Evolutionary conservation across 2,329 filamentous ascomycete genomes (phyloP).

Genomic region (Apiospora aurea): DNA sequence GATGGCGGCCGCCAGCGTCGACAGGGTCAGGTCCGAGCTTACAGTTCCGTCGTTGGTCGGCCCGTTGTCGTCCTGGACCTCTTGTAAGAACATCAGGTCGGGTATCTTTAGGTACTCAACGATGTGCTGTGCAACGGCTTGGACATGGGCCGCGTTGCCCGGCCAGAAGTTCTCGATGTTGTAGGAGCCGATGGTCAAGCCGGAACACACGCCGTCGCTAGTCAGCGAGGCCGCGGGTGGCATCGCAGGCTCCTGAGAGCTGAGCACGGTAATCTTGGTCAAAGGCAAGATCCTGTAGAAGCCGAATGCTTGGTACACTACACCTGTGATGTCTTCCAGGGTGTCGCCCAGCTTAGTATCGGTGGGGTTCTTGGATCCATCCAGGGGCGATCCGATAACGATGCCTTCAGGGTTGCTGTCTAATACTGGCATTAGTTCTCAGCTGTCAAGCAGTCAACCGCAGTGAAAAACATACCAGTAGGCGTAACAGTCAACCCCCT

Average conservation of each 20-base stretch:
- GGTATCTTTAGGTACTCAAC: slow-evolving; percentile 68
- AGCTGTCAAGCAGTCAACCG: neutral
- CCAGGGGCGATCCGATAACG: slow-evolving; percentile 68
- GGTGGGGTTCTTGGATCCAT: slow-evolving; percentile 66
- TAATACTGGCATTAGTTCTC: slow-evolving; percentile 28
- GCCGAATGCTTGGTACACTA: slow-evolving; percentile 70
- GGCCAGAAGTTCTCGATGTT: slow-evolving; percentile 74
- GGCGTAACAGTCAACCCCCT: slow-evolving; percentile 70
- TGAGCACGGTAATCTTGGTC: slow-evolving; percentile 59
- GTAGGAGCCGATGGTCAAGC: slow-evolving; percentile 70
- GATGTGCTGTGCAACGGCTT: slow-evolving; percentile 69
- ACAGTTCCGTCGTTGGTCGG: slow-evolving; percentile 64
- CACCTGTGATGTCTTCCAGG: slow-evolving; percentile 71
- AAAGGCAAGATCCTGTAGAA: slow-evolving; percentile 74
- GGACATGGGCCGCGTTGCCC: slow-evolving; percentile 57
- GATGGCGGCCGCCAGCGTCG: slow-evolving; percentile 62
- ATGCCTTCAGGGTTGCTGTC: slow-evolving; percentile 77
- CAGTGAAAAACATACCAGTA: slow-evolving; percentile 47
- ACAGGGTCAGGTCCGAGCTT: slow-evolving; percentile 64
- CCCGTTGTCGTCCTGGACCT: slow-evolving; percentile 73
- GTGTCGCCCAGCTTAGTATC: slow-evolving; percentile 70
- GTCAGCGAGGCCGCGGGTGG: slow-evolving; percentile 59
- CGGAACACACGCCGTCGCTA: slow-evolving; percentile 63
- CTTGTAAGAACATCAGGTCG: slow-evolving; percentile 72
- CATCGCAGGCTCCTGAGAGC: slow-evolving; percentile 51